phyloP scores from a whole-genome alignment of 2,329 filamentous ascomycete genomes.

The Pestalotiopsis fici region DNA sequence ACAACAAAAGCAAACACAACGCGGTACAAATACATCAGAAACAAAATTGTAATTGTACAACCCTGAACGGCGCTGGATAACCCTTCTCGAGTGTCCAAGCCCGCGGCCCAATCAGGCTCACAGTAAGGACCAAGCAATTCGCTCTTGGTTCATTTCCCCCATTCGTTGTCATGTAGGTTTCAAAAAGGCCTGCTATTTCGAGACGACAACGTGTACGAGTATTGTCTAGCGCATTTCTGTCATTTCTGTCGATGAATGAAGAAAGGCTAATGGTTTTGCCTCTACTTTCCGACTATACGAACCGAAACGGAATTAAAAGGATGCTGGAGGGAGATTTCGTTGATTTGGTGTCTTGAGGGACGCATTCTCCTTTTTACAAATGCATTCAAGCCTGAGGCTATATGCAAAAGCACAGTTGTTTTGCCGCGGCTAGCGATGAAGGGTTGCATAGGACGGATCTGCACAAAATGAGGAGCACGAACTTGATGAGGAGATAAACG shows the following conservation, averaged over 20 bases:
- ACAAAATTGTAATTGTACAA: not conserved
- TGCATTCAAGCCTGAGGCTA: not conserved
- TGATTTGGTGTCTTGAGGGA: not conserved
- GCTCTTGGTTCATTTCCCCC: not conserved
- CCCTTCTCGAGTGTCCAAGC: not conserved
- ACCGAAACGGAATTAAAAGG: not conserved
- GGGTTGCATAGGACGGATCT: not conserved
- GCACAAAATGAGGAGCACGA: not conserved
- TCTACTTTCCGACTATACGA: slow-evolving; percentile 1
- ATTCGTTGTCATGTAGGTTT: not conserved
- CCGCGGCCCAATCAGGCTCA: not conserved
- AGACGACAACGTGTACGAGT: slow-evolving; percentile 2
- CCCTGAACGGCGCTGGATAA: not conserved
- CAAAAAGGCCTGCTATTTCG: not conserved
- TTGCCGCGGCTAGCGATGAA: not conserved
- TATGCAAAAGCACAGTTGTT: not conserved
- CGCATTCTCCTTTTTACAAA: not conserved
- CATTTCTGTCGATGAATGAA: not conserved
- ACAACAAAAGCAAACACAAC: not conserved
- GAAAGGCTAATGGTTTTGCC: not conserved
- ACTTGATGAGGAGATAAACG: not conserved
- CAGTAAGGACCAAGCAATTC: not conserved
- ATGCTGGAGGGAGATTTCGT: not conserved
- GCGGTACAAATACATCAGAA: not conserved
- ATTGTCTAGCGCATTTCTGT: slow-evolving; percentile 4